Percentiles rank a stretch among this genome's conserved stretches.
phyloP scores from a whole-genome alignment of 2,329 filamentous ascomycete species.

The Ophiostoma sp. region DNA sequence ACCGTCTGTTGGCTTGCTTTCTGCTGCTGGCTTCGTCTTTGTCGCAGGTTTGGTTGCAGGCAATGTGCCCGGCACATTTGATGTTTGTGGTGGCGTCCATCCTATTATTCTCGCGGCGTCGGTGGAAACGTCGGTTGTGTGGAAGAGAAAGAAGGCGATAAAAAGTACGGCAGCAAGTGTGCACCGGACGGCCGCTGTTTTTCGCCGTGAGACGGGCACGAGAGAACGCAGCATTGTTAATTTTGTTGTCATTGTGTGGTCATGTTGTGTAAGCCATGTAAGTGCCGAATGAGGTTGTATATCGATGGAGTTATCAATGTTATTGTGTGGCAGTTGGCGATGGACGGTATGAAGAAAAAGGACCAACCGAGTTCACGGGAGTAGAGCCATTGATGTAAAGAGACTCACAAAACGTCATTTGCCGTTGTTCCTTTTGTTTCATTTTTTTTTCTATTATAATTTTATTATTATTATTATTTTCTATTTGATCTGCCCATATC shows the following conservation, averaged over 20 bases:
- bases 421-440: background rate
- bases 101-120: slow-evolving; percentile 3
- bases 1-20: background rate
- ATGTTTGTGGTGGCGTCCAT: background rate
- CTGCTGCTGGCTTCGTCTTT: background rate
- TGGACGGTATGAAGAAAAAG: background rate
- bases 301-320: background rate
- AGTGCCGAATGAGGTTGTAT: background rate
- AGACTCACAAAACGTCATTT: background rate
- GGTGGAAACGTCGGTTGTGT: background rate
- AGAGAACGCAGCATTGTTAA: background rate
- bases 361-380: background rate
- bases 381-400: background rate
- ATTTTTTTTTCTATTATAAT: background rate
- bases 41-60: background rate
- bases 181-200: background rate
- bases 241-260: slow-evolving; percentile 5
- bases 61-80: background rate
- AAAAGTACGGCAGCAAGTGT: background rate
- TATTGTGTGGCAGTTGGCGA: background rate
- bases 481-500: background rate
- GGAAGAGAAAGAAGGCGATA: background rate
- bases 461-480: background rate
- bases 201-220: background rate
- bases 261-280: background rate